Conservation (phyloP, 352 stramenopile genomes). For the Globisporangium middletonii region DNA sequence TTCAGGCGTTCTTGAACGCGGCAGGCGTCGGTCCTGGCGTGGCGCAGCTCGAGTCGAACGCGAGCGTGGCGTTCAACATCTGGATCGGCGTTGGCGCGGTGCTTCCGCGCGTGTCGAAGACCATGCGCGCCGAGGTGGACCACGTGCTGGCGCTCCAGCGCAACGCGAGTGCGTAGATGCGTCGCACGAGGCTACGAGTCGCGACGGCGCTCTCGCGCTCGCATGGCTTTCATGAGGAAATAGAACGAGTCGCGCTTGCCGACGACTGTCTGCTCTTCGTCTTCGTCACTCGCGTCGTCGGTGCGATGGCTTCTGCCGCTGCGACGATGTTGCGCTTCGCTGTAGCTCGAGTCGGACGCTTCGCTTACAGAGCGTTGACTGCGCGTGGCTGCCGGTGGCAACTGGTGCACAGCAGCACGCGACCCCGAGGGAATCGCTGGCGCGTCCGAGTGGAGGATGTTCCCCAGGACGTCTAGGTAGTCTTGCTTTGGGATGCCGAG, state of each 20-base stretch:
- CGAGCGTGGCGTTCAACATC: constrained; percentile 60
- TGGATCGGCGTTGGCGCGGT: constrained; percentile 71
- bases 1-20: constrained; percentile 24
- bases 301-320: neutral
- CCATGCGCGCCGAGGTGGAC: constrained; percentile 47
- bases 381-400: neutral
- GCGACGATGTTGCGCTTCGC: neutral
- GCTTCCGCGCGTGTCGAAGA: constrained; percentile 72
- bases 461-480: constrained; percentile 54
- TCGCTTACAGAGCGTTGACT: neutral
- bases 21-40: constrained; percentile 54
- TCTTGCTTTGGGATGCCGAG: constrained; percentile 55
- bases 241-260: constrained; percentile 77
- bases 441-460: constrained; percentile 50
- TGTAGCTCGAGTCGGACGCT: neutral
- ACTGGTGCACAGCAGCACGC: constrained; percentile 4
- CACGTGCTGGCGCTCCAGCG: constrained; percentile 21
- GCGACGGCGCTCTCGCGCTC: constrained; percentile 13
- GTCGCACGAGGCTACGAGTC: constrained; percentile 4
- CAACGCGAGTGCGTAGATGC: constrained; percentile 8
- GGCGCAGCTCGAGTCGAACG: constrained; percentile 32
- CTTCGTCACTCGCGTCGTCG: constrained; percentile 5
- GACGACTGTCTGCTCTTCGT: constrained; percentile 23
- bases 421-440: neutral
- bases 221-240: constrained; percentile 62